Base-by-base conservation (phyloP, 306 rosid species). In the Boehmeria nivea region DNA sequence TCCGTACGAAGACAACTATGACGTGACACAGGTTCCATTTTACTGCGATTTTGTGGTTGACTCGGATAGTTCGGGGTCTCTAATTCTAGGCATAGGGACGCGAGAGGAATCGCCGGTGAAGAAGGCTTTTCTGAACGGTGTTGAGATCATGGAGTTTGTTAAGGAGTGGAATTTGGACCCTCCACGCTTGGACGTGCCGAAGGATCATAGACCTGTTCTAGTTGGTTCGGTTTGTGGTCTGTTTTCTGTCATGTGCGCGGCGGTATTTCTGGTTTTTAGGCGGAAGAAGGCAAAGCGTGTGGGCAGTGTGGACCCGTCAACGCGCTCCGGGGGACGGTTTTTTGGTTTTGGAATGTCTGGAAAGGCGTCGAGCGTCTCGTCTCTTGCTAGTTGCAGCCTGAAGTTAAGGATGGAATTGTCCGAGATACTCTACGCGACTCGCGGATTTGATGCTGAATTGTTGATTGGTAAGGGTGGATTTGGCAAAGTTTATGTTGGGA, bases 401-500 rank as follows among this genome's bases (percentile, higher is more conserved):
- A 72, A 72, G 6, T 62, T 73, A 10, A 81, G 73, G 53, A 28
- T 81, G 12, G 6, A 76, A 12, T 46, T 81, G n/a, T 36, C 11
- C 12, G 83, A 81, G 16, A 56, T 81, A 51, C 80, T 55, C n/a
- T 6, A 34, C 0, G 86, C 80, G 1, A 81, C 86, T 1, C 57
- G 55, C 37, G 71, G 67, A 18, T 81, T 81, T 8, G 54, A 70
- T 2, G 37, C 36, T 3, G 64, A 65, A 34, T 24, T 67, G 48
- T 25, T 50, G 37, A 50, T 50, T 25, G 54, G 54, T 0, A 17
- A 50, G 19, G 54, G 86, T 26, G 86, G 86, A 25, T 80, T 80
- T 56, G 86, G 86, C 23, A 63, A 25, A 16, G 86, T 80, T 22
- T 80, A 80, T 13, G 59, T 63, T 52, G 86, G 80, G 52, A 45